Percentiles rank a stretch among this genome's conserved stretches.
Evolutionary conservation across 1,284 basidiomycete species (phyloP).

Genomic region (Pyrrhoderma lamaoense): DNA sequence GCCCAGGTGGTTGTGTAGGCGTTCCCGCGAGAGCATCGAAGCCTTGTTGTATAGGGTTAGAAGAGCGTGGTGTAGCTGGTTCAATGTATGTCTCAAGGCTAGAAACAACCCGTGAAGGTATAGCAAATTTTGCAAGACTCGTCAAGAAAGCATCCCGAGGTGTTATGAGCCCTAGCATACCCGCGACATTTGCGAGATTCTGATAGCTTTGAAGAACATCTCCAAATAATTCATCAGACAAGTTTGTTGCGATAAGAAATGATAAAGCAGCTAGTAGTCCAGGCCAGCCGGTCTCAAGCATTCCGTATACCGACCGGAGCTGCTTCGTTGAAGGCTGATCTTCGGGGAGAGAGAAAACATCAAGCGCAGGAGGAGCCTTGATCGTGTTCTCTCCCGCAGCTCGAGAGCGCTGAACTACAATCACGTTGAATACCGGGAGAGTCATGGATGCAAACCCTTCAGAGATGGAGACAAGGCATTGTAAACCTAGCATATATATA

Average conservation of each 20-base stretch:
- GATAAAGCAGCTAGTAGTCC: constrained; percentile 84
- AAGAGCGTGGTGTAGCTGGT: constrained; percentile 53
- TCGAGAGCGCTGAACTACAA: constrained; percentile 60
- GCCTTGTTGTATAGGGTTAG: constrained; percentile 69
- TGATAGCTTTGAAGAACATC: constrained; percentile 79
- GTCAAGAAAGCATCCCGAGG: constrained; percentile 92
- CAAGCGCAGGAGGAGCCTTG: constrained; percentile 68
- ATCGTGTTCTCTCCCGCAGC: constrained; percentile 57
- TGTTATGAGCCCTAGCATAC: constrained; percentile 77
- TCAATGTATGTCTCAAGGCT: constrained; percentile 67
- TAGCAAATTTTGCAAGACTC: constrained; percentile 79
- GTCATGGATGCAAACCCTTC: constrained; percentile 79
- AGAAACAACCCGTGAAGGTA: constrained; percentile 82
- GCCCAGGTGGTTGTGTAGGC: constrained; percentile 49
- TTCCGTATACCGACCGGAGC: constrained; percentile 57
- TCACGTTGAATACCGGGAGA: constrained; percentile 60
- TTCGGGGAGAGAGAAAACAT: constrained; percentile 50
- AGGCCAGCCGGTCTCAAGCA: constrained; percentile 86
- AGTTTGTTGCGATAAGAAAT: constrained; percentile 83
- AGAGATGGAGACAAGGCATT: constrained; percentile 82
- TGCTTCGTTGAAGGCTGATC: constrained; percentile 50
- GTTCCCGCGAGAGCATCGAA: constrained; percentile 32
- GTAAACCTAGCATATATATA: constrained; percentile 84
- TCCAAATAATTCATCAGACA: constrained; percentile 82
- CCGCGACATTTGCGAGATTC: constrained; percentile 81